Evolutionary conservation across 352 stramenopile genomes (phyloP).

Genomic region (Pythium guiyangense): DNA sequence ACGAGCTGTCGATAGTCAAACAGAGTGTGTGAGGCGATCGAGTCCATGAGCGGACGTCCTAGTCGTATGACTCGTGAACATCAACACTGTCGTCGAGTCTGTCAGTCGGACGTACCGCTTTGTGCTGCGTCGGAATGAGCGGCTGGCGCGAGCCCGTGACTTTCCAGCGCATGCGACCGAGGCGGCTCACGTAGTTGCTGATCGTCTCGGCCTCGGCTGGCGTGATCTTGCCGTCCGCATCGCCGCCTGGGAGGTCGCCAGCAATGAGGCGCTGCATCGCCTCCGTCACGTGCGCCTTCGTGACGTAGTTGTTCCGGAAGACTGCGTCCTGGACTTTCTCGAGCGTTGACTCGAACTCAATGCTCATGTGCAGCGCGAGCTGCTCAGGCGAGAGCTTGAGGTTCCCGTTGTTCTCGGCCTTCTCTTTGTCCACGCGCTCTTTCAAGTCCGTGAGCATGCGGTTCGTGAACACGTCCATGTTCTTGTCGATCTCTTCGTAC

Average conservation of each 20-base stretch:
- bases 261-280: conserved; percentile 57
- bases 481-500: conserved; percentile 83
- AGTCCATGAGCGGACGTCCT: neutral
- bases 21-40: neutral
- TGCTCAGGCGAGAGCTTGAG: conserved; percentile 57
- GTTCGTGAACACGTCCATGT: conserved; percentile 74
- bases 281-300: conserved; percentile 71
- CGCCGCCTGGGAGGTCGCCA: conserved; percentile 48
- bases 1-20: too few relatives aligned
- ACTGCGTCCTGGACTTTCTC: conserved; percentile 80
- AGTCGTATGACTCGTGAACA: neutral
- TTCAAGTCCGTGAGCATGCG: conserved; percentile 68
- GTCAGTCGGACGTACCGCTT: conserved; percentile 15
- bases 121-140: conserved; percentile 48
- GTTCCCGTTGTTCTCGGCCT: conserved; percentile 35
- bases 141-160: conserved; percentile 74
- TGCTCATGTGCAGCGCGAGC: conserved; percentile 78
- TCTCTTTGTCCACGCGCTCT: conserved; percentile 42
- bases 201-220: conserved; percentile 63
- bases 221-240: conserved; percentile 47
- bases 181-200: conserved; percentile 60
- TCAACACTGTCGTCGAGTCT: neutral
- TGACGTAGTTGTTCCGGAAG: conserved; percentile 82
- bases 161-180: conserved; percentile 74
- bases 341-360: conserved; percentile 73